These are phyloP conservation scores for Colletotrichum noveboracense DNA, from an alignment of 2,329 filamentous ascomycete genomes.

Conservation along the genomic window DNA sequence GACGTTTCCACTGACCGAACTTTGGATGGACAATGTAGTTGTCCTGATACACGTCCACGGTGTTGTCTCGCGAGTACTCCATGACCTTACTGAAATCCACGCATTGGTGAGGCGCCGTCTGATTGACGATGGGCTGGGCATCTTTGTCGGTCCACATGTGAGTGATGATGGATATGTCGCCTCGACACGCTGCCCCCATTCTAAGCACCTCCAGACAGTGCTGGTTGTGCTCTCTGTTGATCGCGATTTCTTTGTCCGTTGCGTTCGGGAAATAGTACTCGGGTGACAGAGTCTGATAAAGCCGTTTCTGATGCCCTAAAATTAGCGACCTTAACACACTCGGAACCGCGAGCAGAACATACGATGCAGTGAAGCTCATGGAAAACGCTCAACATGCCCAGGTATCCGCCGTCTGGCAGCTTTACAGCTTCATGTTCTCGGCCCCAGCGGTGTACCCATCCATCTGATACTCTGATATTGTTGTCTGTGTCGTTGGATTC, in stretches of 20 bases:
- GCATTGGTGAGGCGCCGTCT: conserved; percentile 19
- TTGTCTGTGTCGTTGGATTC: not conserved
- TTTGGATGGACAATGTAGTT: conserved; percentile 20
- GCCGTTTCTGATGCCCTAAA: not conserved
- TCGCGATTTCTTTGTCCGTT: not conserved
- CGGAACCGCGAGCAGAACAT: not conserved
- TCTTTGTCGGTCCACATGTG: conserved; percentile 22
- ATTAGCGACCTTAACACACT: not conserved
- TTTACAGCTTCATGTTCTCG: conserved; percentile 15
- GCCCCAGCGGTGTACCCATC: conserved; percentile 17
- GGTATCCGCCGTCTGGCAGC: conserved; percentile 18
- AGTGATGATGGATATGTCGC: conserved; percentile 19
- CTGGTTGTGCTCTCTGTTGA: conserved; percentile 17
- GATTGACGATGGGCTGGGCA: conserved; percentile 17
- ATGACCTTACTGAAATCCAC: conserved; percentile 8
- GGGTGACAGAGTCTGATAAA: conserved; percentile 14
- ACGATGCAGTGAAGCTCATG: conserved; percentile 20
- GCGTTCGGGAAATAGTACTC: conserved; percentile 19
- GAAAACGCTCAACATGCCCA: conserved; percentile 18
- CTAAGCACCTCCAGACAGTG: conserved; percentile 19
- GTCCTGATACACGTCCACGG: conserved; percentile 15
- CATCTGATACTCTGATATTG: conserved; percentile 15
- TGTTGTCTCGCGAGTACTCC: conserved; percentile 5
- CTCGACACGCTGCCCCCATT: conserved; percentile 17
- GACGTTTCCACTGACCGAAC: not conserved